Base-by-base conservation (phyloP, 306 rosid genomes). In the Canavalia gladiata region DNA sequence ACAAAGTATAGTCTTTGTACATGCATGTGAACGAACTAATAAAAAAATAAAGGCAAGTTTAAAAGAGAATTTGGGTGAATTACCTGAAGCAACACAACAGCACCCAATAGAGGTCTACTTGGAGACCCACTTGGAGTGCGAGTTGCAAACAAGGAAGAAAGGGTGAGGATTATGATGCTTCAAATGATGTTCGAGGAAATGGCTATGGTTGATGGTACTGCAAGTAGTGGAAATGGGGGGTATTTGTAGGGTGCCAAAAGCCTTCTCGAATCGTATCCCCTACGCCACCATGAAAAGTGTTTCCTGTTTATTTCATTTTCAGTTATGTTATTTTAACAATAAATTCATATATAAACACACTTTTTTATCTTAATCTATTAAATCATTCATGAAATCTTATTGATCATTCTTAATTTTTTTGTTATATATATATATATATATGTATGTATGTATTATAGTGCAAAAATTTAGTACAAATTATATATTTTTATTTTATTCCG, bases 171-270 rank as follows among this genome's bases (percentile, higher is more conserved):
- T 33, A 33, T 35, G 88, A 28, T 2, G 72, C 57, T 25, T 54
- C 29, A 34, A 77, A 73, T 11, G 82, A 35, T 58, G 4, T 43
- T 88, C 67, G 72, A 43, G 78, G 82, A 82, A 75, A 58, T 79
- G 85, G 87, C n/a, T 87, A 87, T 74, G 83, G 84, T 80, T 77
- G 86, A 89, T 91, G 87, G 86, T 77, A 70, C 57, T 64, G 82
- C 43, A 8, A 33, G 77, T 70, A 45, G 77, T 63, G 70, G 84
- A 57, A 45, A 60, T 86, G 52, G 84, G 47, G 88, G 87, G 91
- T 92, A 95, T 93, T 90, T 93, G 81, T 93, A 93, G 91, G 89
- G 62, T 25, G 86, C 86, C 85, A 81, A 84, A 89, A 87, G 42
- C 79, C 74, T 70, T 80, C 76, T 13, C 59, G 86, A 90, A 85